Evolutionary conservation across 2,329 filamentous ascomycete genomes (phyloP).

Genomic region (Colletotrichum melonis): DNA sequence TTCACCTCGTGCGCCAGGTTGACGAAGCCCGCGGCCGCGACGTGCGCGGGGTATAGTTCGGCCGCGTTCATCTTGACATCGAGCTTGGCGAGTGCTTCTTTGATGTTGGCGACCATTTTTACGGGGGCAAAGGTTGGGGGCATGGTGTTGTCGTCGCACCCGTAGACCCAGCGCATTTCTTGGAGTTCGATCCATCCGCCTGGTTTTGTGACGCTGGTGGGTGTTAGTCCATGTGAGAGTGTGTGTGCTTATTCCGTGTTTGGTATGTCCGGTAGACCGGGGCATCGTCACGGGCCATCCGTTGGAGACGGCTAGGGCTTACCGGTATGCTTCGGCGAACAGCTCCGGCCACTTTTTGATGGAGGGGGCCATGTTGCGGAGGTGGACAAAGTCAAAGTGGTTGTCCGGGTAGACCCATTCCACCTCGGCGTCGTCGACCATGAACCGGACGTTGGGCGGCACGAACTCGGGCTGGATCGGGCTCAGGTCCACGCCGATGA

Average conservation of each 20-base stretch:
- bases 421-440: conserved; percentile 70
- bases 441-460: conserved; percentile 79
- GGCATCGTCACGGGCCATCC: no score
- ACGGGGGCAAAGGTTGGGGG: conserved; percentile 44
- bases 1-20: conserved; percentile 63
- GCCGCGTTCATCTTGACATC: conserved; percentile 53
- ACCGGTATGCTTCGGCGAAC: conserved; percentile 66
- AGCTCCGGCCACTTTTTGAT: conserved; percentile 60
- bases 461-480: conserved; percentile 74
- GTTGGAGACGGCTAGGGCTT: conserved; percentile 37
- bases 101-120: conserved; percentile 14
- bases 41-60: conserved; percentile 48
- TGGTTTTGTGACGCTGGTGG: conserved; percentile 62
- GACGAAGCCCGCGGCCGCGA: conserved; percentile 62
- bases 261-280: neutral
- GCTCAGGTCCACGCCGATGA: conserved; percentile 74
- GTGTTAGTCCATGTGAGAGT: neutral
- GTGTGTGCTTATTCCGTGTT: neutral
- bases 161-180: conserved; percentile 52
- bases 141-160: conserved; percentile 61
- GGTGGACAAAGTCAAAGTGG: conserved; percentile 71
- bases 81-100: conserved; percentile 48
- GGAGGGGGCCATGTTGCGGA: conserved; percentile 60
- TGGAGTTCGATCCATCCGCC: conserved; percentile 68
- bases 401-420: conserved; percentile 56